phyloP scores from a whole-genome alignment of 2,329 filamentous ascomycete genomes.

The Hirsutella rhossiliensis region DNA sequence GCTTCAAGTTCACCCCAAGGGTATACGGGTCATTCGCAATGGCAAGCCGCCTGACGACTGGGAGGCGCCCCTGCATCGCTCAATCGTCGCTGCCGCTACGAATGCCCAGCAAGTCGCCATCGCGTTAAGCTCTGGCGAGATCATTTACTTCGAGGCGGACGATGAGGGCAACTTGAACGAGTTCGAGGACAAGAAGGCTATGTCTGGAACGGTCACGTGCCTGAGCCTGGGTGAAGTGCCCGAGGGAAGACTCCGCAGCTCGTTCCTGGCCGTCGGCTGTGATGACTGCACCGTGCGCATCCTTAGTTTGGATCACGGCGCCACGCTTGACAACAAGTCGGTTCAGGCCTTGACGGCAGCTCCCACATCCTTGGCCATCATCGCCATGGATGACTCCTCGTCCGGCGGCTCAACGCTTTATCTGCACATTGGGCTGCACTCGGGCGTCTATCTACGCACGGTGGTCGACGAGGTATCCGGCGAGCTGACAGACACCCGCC shows the following conservation, averaged over 20 bases:
- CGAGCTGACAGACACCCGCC: constrained; percentile 86
- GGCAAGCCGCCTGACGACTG: constrained; percentile 83
- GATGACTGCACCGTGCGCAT: constrained; percentile 95
- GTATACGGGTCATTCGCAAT: constrained; percentile 76
- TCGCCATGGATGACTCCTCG: constrained; percentile 90
- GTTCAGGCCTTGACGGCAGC: constrained; percentile 88
- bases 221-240: constrained; percentile 90
- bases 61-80: constrained; percentile 84
- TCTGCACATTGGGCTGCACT: constrained; percentile 90
- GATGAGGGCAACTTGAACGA: constrained; percentile 81
- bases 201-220: constrained; percentile 90
- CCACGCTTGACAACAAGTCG: constrained; percentile 84
- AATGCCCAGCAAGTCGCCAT: constrained; percentile 91
- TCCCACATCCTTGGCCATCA: constrained; percentile 79
- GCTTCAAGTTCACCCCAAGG: constrained; percentile 92
- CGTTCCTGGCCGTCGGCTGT: constrained; percentile 90
- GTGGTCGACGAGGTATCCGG: constrained; percentile 92
- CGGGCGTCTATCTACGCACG: constrained; percentile 89
- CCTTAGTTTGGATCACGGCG: constrained; percentile 78
- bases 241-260: constrained; percentile 76
- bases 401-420: constrained; percentile 82
- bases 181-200: constrained; percentile 88
- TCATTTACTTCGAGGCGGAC: constrained; percentile 98
- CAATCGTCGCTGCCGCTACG: constrained; percentile 86
- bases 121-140: constrained; percentile 88